Percentiles rank a stretch among this genome's conserved stretches.
phyloP scores from a whole-genome alignment of 1,284 basidiomycete genomes.

The Hypsizygus ulmarius region DNA sequence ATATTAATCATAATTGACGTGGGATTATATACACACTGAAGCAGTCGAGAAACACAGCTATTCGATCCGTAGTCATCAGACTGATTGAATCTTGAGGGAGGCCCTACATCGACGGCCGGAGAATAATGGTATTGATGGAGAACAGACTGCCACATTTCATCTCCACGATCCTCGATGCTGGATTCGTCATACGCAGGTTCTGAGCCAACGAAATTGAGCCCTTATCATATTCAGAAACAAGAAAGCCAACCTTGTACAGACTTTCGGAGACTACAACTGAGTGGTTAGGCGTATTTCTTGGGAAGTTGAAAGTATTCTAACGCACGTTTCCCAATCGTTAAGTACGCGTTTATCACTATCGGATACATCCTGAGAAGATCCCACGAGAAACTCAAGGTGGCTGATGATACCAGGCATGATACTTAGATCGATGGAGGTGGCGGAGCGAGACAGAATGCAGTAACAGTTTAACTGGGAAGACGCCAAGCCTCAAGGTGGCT shows the following conservation, averaged over 20 bases:
- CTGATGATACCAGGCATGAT: slow-evolving; percentile 17
- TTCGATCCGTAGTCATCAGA: not conserved
- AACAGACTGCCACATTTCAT: slow-evolving; percentile 14
- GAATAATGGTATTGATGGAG: slow-evolving; percentile 13
- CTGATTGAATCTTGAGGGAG: not conserved
- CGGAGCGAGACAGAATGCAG: too few relatives aligned
- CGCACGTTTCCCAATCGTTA: slow-evolving; percentile 29
- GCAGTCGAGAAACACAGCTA: slow-evolving; percentile 15
- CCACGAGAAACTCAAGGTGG: slow-evolving; percentile 27
- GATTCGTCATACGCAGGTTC: not conserved
- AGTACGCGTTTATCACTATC: slow-evolving; percentile 21
- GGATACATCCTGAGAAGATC: slow-evolving; percentile 20
- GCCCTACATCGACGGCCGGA: not conserved
- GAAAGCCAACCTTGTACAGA: slow-evolving; percentile 6
- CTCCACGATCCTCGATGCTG: slow-evolving; percentile 5
- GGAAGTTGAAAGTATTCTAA: slow-evolving; percentile 6
- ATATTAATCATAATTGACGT: not conserved
- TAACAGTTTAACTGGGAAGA: too few relatives aligned
- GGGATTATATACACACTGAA: slow-evolving; percentile 17
- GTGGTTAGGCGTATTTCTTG: slow-evolving; percentile 2
- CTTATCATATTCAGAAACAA: not conserved
- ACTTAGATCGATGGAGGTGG: too few relatives aligned
- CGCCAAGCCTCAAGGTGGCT: too few relatives aligned
- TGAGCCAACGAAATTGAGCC: not conserved
- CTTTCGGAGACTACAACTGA: slow-evolving; percentile 12